A percentile compares a stretch with the other conserved stretches of the same genome.
These are phyloP conservation scores for Nothomitra cinnamomea DNA, from an alignment of 2,329 filamentous ascomycete genomes.

Conservation along the genomic window DNA sequence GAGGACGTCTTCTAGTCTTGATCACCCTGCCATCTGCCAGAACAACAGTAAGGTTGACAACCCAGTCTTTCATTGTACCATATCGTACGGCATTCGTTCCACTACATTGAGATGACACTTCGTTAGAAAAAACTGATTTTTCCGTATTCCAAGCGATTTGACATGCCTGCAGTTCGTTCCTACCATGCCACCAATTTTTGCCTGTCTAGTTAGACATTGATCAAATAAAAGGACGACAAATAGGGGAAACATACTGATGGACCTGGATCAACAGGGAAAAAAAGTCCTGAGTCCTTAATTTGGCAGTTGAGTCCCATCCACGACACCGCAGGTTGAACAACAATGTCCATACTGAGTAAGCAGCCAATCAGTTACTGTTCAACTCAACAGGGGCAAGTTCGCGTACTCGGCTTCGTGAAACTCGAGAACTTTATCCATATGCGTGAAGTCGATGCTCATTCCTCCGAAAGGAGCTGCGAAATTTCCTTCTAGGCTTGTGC, in stretches of 20 bases:
- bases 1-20: constrained; percentile 60
- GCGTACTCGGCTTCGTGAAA: constrained; percentile 52
- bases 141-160: constrained; percentile 10
- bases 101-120: constrained; percentile 28
- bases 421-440: constrained; percentile 66
- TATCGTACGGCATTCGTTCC: constrained; percentile 70
- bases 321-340: constrained; percentile 65
- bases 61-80: constrained; percentile 79
- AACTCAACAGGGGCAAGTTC: not conserved
- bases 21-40: constrained; percentile 63
- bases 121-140: not conserved
- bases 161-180: constrained; percentile 51
- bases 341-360: constrained; percentile 38
- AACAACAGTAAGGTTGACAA: constrained; percentile 67
- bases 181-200: constrained; percentile 83
- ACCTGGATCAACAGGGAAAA: constrained; percentile 84
- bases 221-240: not conserved
- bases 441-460: constrained; percentile 69
- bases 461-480: constrained; percentile 70
- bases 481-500: constrained; percentile 79
- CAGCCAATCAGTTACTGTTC: not conserved
- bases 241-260: constrained; percentile 31
- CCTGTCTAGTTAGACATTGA: constrained; percentile 25
- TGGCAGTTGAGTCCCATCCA: constrained; percentile 78
- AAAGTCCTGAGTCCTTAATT: constrained; percentile 53